Conservation (phyloP, 805 yeast genomes). For the Pichia californica region DNA sequence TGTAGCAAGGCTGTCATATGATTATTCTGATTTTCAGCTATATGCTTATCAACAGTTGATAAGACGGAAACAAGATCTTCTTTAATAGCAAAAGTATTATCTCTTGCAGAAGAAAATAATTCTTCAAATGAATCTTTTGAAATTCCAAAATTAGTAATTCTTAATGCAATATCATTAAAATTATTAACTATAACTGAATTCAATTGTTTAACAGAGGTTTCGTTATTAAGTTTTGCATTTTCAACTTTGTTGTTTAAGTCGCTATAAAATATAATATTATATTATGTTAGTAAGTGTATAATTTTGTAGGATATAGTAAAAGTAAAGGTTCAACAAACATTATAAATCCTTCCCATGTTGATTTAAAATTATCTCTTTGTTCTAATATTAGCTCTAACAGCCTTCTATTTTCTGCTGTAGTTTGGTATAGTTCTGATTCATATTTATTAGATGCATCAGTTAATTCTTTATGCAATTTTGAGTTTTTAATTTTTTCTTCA, state of each 20-base stretch:
- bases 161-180: slow-evolving; percentile 2
- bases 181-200: neutral
- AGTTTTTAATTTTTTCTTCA: slow-evolving; percentile 38
- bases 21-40: neutral
- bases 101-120: no score
- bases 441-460: slow-evolving; percentile 10
- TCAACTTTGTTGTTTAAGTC: neutral
- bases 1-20: neutral
- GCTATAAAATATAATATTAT: neutral
- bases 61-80: slow-evolving; percentile 1
- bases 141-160: neutral
- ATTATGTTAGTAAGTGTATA: slow-evolving; percentile 3
- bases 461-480: slow-evolving; percentile 21
- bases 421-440: slow-evolving; percentile 11
- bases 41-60: slow-evolving; percentile 6
- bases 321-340: slow-evolving; percentile 4
- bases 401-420: slow-evolving; percentile 1
- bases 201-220: neutral
- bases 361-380: neutral
- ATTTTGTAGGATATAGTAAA: no score
- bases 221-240: no score
- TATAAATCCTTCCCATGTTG: neutral
- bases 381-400: neutral
- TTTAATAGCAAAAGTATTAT: no score
- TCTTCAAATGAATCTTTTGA: no score